Evolutionary conservation across 2,329 filamentous ascomycete genomes (phyloP).

Genomic region (Colletotrichum musicola): DNA sequence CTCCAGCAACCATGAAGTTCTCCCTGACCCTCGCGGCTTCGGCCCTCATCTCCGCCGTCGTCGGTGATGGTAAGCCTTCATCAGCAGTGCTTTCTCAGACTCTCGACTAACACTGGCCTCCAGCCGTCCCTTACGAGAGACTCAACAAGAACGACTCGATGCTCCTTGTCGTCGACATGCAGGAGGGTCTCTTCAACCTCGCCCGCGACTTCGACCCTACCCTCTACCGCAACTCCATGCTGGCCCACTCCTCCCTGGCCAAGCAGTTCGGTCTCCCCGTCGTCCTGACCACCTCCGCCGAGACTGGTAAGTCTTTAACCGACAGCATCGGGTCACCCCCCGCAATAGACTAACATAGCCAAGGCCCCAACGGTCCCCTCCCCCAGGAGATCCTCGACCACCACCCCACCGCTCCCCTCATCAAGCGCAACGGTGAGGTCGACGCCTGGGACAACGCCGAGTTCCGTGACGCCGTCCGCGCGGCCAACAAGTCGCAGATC

Average conservation of each 20-base stretch:
- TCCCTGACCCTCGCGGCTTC: slow-evolving; percentile 33
- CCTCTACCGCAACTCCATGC: slow-evolving; percentile 74
- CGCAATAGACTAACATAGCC: slow-evolving; percentile 4
- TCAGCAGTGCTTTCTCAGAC: not conserved
- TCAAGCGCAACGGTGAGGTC: slow-evolving; percentile 78
- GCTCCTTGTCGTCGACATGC: slow-evolving; percentile 53
- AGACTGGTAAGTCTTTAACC: slow-evolving; percentile 55
- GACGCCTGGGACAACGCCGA: slow-evolving; percentile 82
- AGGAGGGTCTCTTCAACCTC: slow-evolving; percentile 51
- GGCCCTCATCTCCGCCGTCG: slow-evolving; percentile 35
- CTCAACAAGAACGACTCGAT: slow-evolving; percentile 51
- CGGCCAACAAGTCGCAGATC: slow-evolving; percentile 75
- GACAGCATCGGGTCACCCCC: not conserved
- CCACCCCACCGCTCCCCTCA: slow-evolving; percentile 75
- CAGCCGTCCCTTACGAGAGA: slow-evolving; percentile 48
- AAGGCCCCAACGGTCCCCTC: slow-evolving; percentile 77
- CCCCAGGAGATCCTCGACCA: slow-evolving; percentile 76
- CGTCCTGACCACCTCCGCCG: slow-evolving; percentile 77
- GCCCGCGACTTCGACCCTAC: slow-evolving; percentile 76
- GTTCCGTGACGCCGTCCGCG: slow-evolving; percentile 74
- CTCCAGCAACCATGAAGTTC: slow-evolving; percentile 35
- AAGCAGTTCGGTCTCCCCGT: slow-evolving; percentile 77
- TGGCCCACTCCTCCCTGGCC: slow-evolving; percentile 76
- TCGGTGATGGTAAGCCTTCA: slow-evolving; percentile 16
- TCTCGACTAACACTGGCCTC: slow-evolving; percentile 3